phyloP scores from a whole-genome alignment of 192 early-diverging fungal species.

The Umbelopsis sp. region DNA sequence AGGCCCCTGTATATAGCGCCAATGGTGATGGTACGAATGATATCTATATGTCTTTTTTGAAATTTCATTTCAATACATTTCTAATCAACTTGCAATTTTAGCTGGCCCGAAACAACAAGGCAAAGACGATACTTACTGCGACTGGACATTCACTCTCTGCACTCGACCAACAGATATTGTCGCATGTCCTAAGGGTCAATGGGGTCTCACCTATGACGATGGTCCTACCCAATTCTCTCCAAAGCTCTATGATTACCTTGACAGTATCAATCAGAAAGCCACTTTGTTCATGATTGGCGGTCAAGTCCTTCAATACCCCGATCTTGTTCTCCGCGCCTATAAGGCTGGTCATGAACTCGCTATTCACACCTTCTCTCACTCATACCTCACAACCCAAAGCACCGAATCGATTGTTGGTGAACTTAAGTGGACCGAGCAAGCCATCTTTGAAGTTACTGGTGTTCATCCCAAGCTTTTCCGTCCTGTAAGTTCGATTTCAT shows the following conservation, averaged over 20 bases:
- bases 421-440: constrained; percentile 67
- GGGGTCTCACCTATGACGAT: constrained; percentile 60
- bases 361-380: constrained; percentile 61
- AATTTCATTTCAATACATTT: background rate
- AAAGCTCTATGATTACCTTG: constrained; percentile 47
- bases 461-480: constrained; percentile 53
- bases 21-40: constrained; percentile 29
- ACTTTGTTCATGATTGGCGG: constrained; percentile 61
- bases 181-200: constrained; percentile 53
- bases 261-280: constrained; percentile 48
- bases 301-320: constrained; percentile 47
- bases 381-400: constrained; percentile 55
- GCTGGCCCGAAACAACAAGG: constrained; percentile 26
- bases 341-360: constrained; percentile 44
- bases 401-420: constrained; percentile 73
- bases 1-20: constrained; percentile 42
- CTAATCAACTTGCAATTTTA: background rate
- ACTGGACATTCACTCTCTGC: constrained; percentile 58
- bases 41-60: constrained; percentile 8
- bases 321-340: constrained; percentile 42
- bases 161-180: constrained; percentile 38
- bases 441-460: constrained; percentile 55
- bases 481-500: constrained; percentile 27
- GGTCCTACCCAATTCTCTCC: constrained; percentile 52
- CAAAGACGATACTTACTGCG: constrained; percentile 41